A percentile compares a stretch with the other conserved stretches of the same genome.
Conservation (phyloP, 345 rosid genomes). For the Zanthoxylum bungeanum region DNA sequence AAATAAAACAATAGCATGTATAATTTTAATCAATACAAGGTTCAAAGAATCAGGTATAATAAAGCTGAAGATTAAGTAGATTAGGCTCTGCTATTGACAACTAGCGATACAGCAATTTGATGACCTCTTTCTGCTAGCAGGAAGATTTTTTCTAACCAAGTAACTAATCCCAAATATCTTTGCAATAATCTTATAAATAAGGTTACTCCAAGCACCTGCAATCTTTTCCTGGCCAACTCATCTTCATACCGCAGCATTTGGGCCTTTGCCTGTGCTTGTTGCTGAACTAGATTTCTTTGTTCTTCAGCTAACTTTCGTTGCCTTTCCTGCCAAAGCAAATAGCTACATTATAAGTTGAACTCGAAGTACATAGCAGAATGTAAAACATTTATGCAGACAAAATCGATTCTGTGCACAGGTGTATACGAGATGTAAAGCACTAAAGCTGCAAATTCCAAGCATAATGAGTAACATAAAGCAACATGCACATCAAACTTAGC, state of each 20-base stretch:
- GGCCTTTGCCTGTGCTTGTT: conserved; percentile 74
- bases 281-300: conserved; percentile 70
- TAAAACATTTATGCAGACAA: neutral
- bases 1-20: neutral
- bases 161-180: no score
- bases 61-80: neutral
- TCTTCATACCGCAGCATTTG: conserved; percentile 71
- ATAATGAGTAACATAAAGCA: neutral
- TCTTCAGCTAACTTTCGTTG: conserved; percentile 74
- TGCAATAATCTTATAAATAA: neutral
- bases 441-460: neutral
- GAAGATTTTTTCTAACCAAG: neutral
- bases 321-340: conserved; percentile 65
- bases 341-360: conserved; percentile 7
- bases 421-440: no score
- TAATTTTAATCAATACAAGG: neutral
- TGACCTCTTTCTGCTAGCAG: neutral
- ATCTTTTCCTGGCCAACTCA: conserved; percentile 84
- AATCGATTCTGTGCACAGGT: neutral
- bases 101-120: neutral
- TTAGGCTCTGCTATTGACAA: neutral
- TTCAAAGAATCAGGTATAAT: neutral
- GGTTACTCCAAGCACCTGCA: conserved; percentile 49
- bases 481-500: neutral
- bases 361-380: neutral